Evolutionary conservation across 345 rosid species (phyloP).

Genomic region (Luvunga scandens): DNA sequence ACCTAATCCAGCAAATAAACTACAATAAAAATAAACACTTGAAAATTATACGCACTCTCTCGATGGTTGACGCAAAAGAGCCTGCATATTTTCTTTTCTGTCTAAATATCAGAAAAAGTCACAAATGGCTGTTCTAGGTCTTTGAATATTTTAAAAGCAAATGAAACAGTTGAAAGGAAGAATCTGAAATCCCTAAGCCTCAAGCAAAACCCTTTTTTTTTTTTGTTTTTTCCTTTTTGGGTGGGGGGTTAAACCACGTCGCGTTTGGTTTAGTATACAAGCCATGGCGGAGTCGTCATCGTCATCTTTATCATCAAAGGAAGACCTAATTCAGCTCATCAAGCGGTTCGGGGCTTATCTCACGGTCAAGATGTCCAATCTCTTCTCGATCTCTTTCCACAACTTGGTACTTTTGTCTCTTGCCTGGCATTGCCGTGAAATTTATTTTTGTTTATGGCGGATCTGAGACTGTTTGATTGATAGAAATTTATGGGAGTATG

Average conservation of each 20-base stretch:
- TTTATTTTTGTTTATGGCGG: constrained; percentile 15
- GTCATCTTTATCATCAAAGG: constrained; percentile 53
- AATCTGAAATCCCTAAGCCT: no score
- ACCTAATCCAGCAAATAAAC: neutral
- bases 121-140: neutral
- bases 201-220: no score
- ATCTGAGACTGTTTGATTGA: constrained; percentile 23
- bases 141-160: no score
- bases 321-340: constrained; percentile 77
- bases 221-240: neutral
- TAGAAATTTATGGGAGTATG: neutral
- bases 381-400: constrained; percentile 60
- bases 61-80: neutral
- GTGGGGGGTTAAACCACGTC: neutral
- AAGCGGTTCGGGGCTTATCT: constrained; percentile 88
- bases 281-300: constrained; percentile 57
- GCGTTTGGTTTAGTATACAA: neutral
- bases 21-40: no score
- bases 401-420: constrained; percentile 52
- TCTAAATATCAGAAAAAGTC: neutral
- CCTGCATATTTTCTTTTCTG: neutral
- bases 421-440: neutral
- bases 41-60: neutral
- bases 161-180: no score
- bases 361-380: constrained; percentile 60